phyloP scores from a whole-genome alignment of 1,139 yeast genomes.

The Lodderomyces elongisporus region DNA sequence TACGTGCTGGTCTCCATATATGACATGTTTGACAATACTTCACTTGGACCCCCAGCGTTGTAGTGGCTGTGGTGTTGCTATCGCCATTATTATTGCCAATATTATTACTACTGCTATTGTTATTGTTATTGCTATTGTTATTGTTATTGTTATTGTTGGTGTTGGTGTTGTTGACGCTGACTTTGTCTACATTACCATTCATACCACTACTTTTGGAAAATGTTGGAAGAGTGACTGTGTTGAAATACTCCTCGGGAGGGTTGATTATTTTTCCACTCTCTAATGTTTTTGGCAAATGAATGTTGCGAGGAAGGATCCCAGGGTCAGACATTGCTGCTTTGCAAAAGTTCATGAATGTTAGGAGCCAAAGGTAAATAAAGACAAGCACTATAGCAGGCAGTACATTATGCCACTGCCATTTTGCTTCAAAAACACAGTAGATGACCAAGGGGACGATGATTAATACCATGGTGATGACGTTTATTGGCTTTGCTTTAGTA shows the following conservation, averaged over 20 bases:
- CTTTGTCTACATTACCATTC: too few relatives aligned
- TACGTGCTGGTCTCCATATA: constrained; percentile 44
- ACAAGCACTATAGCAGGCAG: constrained; percentile 56
- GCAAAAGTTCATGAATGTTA: constrained; percentile 44
- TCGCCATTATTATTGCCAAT: background rate
- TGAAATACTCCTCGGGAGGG: constrained; percentile 61
- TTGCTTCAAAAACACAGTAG: constrained; percentile 39
- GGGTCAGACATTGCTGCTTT: constrained; percentile 63
- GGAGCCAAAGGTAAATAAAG: constrained; percentile 54
- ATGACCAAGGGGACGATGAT: constrained; percentile 48
- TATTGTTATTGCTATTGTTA: too few relatives aligned
- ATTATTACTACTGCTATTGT: too few relatives aligned
- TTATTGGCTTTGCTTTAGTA: constrained; percentile 32
- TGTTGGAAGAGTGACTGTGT: constrained; percentile 50
- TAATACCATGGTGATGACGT: constrained; percentile 27
- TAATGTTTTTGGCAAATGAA: constrained; percentile 46
- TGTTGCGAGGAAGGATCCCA: constrained; percentile 65
- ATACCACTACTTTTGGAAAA: too few relatives aligned
- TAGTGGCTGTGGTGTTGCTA: background rate
- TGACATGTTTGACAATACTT: constrained; percentile 44
- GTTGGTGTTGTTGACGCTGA: too few relatives aligned
- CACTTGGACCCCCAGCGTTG: constrained; percentile 31
- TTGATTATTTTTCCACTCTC: constrained; percentile 8
- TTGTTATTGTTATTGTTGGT: too few relatives aligned
- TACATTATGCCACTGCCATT: constrained; percentile 54